Base-by-base conservation (phyloP, 345 rosid species). In the Euphorbia peplus region DNA sequence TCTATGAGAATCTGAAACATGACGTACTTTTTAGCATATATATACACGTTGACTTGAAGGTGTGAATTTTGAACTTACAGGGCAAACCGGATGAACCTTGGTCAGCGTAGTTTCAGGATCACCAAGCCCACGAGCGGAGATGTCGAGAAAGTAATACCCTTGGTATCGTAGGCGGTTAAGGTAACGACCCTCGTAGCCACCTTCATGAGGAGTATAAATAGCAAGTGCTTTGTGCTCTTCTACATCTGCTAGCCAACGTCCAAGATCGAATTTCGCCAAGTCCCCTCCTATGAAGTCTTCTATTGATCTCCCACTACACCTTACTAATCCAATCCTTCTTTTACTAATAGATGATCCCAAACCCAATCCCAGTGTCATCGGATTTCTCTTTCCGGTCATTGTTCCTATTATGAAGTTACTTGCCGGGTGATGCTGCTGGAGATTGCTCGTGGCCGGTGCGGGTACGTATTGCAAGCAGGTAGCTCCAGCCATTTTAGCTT, bases 131-230 rank as follows among this genome's bases (percentile, higher is more conserved):
- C 98, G 91, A 78, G 97, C 98, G 13, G 84, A 69, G 70, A 93
- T 81, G 83, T 93, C 98, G 2, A 93, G 97, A 76, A 93, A 91
- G 78, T 87, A 88, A 85, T 91, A 93, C 18, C 98, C 97, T 70
- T 91, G 80, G 70, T 81, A 69, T 22, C 76, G 67, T 26, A 93
- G 95, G 51, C 92, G 87, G 41, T 52, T 88, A 8, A 89, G 83
- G 79, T 93, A 91, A 1, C 97, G 87, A 19, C 98, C 98, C 82
- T 93, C 96, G 39, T 87, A 89, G 15, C 98, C 98, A 16, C 98
- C 98, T 48, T 93, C 97, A 42, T 93, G 98, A 1, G 97, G 98
- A 4, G 91, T 70, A 76, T 93, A 93, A 48, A 89, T 88, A 44
- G 97, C 97, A 0, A 93, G 72, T 5, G 97, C 90, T 79, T 89